These are phyloP conservation scores for Pyrus communis DNA, from an alignment of 306 rosid species.

Conservation along the genomic window DNA sequence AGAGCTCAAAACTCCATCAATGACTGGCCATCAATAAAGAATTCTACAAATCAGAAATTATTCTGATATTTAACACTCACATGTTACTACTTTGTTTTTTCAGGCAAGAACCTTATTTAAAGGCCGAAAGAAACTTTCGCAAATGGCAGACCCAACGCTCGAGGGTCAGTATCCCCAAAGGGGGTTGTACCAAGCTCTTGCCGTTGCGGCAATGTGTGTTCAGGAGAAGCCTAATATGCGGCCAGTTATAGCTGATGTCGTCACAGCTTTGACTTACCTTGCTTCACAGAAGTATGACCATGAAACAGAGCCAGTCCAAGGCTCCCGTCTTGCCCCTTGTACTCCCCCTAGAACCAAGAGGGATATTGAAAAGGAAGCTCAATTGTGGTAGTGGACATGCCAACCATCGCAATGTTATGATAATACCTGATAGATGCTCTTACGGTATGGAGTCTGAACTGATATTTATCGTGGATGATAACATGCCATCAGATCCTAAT, in stretches of 20 bases:
- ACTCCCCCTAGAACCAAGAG: conserved; percentile 65
- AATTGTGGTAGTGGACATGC: conserved; percentile 25
- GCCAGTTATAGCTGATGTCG: conserved; percentile 84
- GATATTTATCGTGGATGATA: not conserved
- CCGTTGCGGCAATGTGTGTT: conserved; percentile 88
- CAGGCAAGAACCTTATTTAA: conserved; percentile 88
- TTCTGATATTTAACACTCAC: not conserved
- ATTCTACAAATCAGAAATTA: not conserved
- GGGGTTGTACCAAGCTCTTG: conserved; percentile 83
- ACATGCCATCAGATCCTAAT: not conserved
- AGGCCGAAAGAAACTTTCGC: conserved; percentile 49
- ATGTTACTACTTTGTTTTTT: not conserved
- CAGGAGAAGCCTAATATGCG: conserved; percentile 87
- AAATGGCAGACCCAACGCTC: conserved; percentile 79
- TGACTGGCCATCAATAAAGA: not conserved
- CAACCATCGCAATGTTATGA: not conserved
- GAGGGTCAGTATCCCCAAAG: conserved; percentile 82
- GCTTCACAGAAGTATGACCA: conserved; percentile 61
- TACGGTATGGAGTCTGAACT: not conserved
- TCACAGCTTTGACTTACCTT: conserved; percentile 84
- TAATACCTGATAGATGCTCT: not conserved
- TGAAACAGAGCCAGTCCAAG: conserved; percentile 39
- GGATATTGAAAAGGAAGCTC: conserved; percentile 34
- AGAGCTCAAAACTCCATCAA: no score
- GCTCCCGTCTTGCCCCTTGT: conserved; percentile 44